Conservation (phyloP, 129 eudicot species). For the Kitagawia praeruptora region DNA sequence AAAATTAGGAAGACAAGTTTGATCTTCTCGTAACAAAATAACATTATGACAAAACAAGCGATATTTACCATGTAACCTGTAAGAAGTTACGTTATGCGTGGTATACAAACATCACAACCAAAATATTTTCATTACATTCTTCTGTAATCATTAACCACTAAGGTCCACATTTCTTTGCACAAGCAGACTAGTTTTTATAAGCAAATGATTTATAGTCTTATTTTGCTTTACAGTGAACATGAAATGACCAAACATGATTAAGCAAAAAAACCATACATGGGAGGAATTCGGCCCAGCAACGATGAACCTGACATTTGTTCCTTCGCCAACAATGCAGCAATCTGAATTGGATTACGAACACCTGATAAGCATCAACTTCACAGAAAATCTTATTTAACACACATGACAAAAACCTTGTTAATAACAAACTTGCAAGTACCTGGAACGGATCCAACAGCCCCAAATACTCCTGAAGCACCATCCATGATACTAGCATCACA, state of each 20-base stretch:
- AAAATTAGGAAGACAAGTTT: no score
- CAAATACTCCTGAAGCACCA: constrained; percentile 72
- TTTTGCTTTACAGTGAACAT: background rate
- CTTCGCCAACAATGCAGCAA: constrained; percentile 70
- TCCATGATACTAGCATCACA: constrained; percentile 97
- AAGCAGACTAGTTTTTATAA: background rate
- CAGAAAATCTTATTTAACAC: constrained; percentile 15
- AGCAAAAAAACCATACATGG: constrained; percentile 49
- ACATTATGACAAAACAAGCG: no score
- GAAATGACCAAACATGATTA: constrained; percentile 9
- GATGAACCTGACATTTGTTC: constrained; percentile 73
- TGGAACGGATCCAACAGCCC: constrained; percentile 95
- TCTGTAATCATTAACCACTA: background rate
- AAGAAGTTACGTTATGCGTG: background rate
- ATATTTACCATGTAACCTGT: no score
- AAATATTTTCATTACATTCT: background rate
- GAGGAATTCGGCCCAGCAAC: constrained; percentile 83
- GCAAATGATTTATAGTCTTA: background rate
- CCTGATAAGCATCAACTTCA: constrained; percentile 75
- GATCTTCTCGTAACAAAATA: no score
- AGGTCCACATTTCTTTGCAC: background rate
- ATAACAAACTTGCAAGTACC: constrained; percentile 36
- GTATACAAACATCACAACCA: background rate
- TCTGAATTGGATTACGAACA: constrained; percentile 70
- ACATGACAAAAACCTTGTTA: background rate